Percentiles rank a stretch among this genome's conserved stretches.
phyloP scores from a whole-genome alignment of 768 basidiomycete genomes.

The Cyathus striatus region DNA sequence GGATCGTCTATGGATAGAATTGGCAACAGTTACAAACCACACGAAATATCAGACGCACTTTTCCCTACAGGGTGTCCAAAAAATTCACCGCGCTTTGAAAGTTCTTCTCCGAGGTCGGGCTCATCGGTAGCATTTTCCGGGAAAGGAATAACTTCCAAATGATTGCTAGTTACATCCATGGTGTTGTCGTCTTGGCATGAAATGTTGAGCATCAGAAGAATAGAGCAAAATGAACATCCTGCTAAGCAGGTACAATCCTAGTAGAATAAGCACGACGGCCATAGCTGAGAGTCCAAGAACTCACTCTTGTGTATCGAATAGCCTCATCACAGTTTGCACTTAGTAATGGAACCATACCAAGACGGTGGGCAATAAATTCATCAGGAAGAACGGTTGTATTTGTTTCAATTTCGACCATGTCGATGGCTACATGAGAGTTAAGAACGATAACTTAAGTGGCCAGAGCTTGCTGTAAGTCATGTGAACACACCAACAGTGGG shows the following conservation, averaged over 20 bases:
- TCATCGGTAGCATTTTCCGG: conserved; percentile 24
- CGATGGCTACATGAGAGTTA: conserved; percentile 64
- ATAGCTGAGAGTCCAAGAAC: conserved; percentile 16
- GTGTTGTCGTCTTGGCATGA: conserved; percentile 67
- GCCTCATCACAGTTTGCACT: conserved; percentile 87
- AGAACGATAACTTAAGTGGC: background rate
- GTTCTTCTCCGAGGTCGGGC: conserved; percentile 55
- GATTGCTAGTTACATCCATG: conserved; percentile 83
- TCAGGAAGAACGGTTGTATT: conserved; percentile 95
- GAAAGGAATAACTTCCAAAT: conserved; percentile 60
- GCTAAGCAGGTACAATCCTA: conserved; percentile 91
- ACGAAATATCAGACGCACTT: conserved; percentile 38
- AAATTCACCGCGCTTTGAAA: conserved; percentile 64
- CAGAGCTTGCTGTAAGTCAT: conserved; percentile 10
- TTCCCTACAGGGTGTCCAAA: conserved; percentile 87
- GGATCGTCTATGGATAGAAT: conserved; percentile 46
- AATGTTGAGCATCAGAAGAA: conserved; percentile 76
- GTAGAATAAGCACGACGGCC: conserved; percentile 1
- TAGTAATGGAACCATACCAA: conserved; percentile 89
- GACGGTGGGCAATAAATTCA: conserved; percentile 94
- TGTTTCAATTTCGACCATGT: conserved; percentile 87
- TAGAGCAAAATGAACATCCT: conserved; percentile 82
- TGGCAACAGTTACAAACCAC: background rate
- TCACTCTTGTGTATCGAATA: conserved; percentile 72
- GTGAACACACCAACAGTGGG: conserved; percentile 93